These are phyloP conservation scores for Aspergillus sp. DNA, from an alignment of 2,329 filamentous ascomycete genomes.

Conservation along the genomic window DNA sequence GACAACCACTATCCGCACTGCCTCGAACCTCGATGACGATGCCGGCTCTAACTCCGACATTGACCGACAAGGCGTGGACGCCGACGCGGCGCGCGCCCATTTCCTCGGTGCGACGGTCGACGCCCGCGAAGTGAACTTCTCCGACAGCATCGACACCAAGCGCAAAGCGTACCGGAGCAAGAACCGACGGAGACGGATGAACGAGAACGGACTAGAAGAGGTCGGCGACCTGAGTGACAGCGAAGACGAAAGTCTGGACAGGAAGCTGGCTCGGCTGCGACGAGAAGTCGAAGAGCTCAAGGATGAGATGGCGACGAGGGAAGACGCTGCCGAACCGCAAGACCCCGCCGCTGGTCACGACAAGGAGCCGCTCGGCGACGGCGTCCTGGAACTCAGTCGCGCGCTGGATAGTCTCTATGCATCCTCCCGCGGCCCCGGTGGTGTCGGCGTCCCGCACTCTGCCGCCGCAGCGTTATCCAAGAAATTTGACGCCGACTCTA, in stretches of 20 bases:
- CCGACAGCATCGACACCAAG: slow-evolving; percentile 80
- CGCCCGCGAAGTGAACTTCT: slow-evolving; percentile 79
- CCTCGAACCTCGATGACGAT: slow-evolving; percentile 59
- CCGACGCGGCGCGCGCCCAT: slow-evolving; percentile 73
- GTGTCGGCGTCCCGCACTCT: slow-evolving; percentile 22
- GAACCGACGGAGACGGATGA: slow-evolving; percentile 60
- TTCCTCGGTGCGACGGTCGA: slow-evolving; percentile 78
- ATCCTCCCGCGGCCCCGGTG: slow-evolving; percentile 24
- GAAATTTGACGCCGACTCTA: slow-evolving; percentile 27
- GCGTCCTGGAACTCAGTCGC: slow-evolving; percentile 68
- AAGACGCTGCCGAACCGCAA: slow-evolving; percentile 53
- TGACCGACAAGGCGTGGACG: slow-evolving; percentile 71
- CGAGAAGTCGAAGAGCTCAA: slow-evolving; percentile 78
- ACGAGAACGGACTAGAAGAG: slow-evolving; percentile 53
- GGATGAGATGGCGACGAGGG: slow-evolving; percentile 44
- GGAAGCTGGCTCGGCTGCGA: slow-evolving; percentile 77
- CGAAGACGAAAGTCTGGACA: slow-evolving; percentile 74
- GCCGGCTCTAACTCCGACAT: slow-evolving; percentile 58
- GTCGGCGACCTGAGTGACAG: slow-evolving; percentile 74
- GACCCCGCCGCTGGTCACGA: slow-evolving; percentile 48
- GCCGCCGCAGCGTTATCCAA: slow-evolving; percentile 37
- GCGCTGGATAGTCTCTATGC: slow-evolving; percentile 65
- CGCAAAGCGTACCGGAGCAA: slow-evolving; percentile 80
- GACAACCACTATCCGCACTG: slow-evolving; percentile 56
- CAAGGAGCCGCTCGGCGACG: slow-evolving; percentile 49